These are phyloP conservation scores for Ceratocystiopsis sp. DNA, from an alignment of 2,329 filamentous ascomycete genomes.

Conservation along the genomic window DNA sequence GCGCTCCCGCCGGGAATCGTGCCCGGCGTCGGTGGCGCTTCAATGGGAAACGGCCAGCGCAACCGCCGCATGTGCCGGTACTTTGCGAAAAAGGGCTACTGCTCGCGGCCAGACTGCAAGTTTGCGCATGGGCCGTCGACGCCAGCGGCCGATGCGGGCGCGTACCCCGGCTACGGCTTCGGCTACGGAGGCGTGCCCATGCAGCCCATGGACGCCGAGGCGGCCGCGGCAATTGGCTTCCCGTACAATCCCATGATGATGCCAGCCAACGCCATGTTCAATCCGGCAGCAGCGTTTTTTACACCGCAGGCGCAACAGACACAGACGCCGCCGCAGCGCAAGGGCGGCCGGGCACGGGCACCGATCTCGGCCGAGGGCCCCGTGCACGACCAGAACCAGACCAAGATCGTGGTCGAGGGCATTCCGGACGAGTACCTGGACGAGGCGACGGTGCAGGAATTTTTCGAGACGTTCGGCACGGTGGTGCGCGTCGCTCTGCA, in stretches of 20 bases:
- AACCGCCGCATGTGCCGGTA: conserved; percentile 42
- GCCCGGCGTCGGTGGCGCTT: no score
- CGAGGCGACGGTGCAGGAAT: conserved; percentile 46
- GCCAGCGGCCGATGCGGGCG: no score
- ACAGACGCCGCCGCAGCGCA: background rate
- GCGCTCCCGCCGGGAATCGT: background rate
- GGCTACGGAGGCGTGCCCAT: no score
- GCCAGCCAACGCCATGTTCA: no score
- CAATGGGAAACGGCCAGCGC: conserved; percentile 14
- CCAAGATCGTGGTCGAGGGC: conserved; percentile 57
- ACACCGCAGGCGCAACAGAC: background rate
- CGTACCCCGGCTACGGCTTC: no score
- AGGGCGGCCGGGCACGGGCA: conserved; percentile 25
- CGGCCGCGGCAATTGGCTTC: no score
- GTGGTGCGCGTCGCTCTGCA: conserved; percentile 50
- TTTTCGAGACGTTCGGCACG: conserved; percentile 56
- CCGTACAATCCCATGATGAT: no score
- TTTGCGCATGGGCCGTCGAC: conserved; percentile 37
- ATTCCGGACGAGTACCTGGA: conserved; percentile 56
- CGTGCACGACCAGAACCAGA: conserved; percentile 43
- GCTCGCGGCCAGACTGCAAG: conserved; percentile 48
- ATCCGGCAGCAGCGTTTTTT: background rate
- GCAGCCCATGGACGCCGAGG: no score
- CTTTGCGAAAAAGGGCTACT: conserved; percentile 58
- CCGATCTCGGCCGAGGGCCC: conserved; percentile 49